These are phyloP conservation scores for Escallonia herrerae DNA, from an alignment of 129 eudicot genomes.

Conservation along the genomic window DNA sequence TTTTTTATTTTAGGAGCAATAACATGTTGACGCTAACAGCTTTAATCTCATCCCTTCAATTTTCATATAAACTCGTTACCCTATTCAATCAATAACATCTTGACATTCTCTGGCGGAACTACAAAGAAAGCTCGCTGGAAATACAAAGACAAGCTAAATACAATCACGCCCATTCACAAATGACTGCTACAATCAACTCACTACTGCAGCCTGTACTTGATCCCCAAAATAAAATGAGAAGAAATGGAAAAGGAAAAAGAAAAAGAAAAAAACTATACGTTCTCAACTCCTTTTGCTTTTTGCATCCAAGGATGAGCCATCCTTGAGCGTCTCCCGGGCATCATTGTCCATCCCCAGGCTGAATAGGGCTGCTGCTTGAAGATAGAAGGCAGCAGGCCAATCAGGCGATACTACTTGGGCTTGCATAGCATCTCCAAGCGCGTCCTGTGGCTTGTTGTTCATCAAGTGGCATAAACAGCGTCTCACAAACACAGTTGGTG, in stretches of 20 bases:
- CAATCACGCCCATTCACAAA: slow-evolving; percentile 1
- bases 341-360: slow-evolving; percentile 71
- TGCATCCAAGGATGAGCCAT: slow-evolving; percentile 54
- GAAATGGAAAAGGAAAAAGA: not conserved
- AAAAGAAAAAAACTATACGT: slow-evolving; percentile 21
- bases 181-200: not conserved
- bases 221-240: not conserved
- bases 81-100: too few species aligned
- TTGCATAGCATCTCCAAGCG: slow-evolving; percentile 82
- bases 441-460: slow-evolving; percentile 67
- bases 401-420: slow-evolving; percentile 64
- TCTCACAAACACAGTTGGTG: slow-evolving; percentile 63
- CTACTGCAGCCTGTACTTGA: not conserved
- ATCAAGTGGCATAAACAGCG: slow-evolving; percentile 65
- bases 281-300: slow-evolving; percentile 30
- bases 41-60: too few species aligned
- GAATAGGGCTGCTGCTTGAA: slow-evolving; percentile 64
- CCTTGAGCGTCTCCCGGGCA: slow-evolving; percentile 50
- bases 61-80: too few species aligned
- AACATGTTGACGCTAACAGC: too few species aligned
- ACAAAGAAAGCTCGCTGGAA: too few species aligned
- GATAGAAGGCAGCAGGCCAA: slow-evolving; percentile 61
- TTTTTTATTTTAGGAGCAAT: too few species aligned
- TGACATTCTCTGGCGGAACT: too few species aligned
- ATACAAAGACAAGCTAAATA: slow-evolving; percentile 2